phyloP scores from a whole-genome alignment of 1,284 basidiomycete genomes.

The Cerrena zonata region DNA sequence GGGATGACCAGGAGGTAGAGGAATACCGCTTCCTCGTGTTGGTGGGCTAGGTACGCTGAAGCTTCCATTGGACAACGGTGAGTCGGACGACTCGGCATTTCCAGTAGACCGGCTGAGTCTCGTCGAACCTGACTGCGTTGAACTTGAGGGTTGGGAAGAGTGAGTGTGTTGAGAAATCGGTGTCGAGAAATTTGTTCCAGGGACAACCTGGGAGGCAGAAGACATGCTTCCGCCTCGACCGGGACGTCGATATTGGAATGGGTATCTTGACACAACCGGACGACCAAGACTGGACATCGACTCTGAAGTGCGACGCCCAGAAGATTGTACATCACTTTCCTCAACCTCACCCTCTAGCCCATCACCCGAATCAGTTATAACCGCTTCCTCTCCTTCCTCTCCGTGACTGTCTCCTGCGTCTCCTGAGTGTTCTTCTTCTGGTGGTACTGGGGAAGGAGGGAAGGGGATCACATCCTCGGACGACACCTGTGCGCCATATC shows the following conservation, averaged over 20 bases:
- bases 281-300: conserved; percentile 76
- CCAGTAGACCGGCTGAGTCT: conserved; percentile 48
- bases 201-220: conserved; percentile 29
- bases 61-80: conserved; percentile 29
- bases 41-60: conserved; percentile 31
- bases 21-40: conserved; percentile 41
- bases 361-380: conserved; percentile 26
- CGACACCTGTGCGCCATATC: conserved; percentile 49
- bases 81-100: conserved; percentile 52
- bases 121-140: conserved; percentile 39
- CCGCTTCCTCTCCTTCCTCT: conserved; percentile 22
- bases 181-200: conserved; percentile 21
- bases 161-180: conserved; percentile 34
- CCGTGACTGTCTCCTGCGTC: conserved; percentile 18
- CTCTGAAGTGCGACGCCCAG: conserved; percentile 54
- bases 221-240: conserved; percentile 41
- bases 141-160: conserved; percentile 37
- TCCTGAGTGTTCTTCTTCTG: conserved; percentile 13
- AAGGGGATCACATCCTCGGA: conserved; percentile 62
- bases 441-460: conserved; percentile 52
- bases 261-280: conserved; percentile 64
- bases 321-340: conserved; percentile 43
- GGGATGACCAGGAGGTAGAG: conserved; percentile 69
- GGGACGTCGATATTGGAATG: conserved; percentile 60
- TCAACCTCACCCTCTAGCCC: conserved; percentile 39